Conservation (phyloP, 2,329 filamentous ascomycete species). For the Paracoccidioides lutzii region DNA sequence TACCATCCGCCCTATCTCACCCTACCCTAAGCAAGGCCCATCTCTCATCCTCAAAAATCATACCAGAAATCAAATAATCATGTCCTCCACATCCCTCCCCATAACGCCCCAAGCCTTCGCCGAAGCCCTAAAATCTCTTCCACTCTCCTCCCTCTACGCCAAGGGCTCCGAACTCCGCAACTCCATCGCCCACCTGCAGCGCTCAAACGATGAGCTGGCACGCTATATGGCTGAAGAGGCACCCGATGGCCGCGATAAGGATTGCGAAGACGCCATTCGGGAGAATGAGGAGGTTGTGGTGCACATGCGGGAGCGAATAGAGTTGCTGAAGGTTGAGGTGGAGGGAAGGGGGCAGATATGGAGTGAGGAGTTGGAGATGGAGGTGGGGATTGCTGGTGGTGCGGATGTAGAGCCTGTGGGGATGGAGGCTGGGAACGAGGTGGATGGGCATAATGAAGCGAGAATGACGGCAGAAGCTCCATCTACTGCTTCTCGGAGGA, state of each 20-base stretch:
- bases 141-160: constrained; percentile 45
- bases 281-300: constrained; percentile 47
- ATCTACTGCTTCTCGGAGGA: background rate
- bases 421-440: background rate
- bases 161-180: constrained; percentile 51
- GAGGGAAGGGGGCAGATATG: constrained; percentile 44
- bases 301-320: constrained; percentile 43
- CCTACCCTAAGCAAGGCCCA: background rate
- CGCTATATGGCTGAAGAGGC: constrained; percentile 30
- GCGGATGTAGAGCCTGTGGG: background rate
- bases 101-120: constrained; percentile 41
- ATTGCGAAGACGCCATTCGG: constrained; percentile 43
- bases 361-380: constrained; percentile 18
- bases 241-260: constrained; percentile 35
- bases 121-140: constrained; percentile 44
- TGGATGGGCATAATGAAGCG: background rate
- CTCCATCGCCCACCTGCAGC: constrained; percentile 44
- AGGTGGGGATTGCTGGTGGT: background rate
- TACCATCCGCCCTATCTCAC: background rate
- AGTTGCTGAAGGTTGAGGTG: constrained; percentile 37
- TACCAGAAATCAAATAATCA: constrained; percentile 15
- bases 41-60: background rate
- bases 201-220: constrained; percentile 45
- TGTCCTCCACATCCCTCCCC: constrained; percentile 38
- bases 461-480: background rate